phyloP scores from a whole-genome alignment of 2,329 filamentous ascomycete species.

The Talaromyces rugulosus region DNA sequence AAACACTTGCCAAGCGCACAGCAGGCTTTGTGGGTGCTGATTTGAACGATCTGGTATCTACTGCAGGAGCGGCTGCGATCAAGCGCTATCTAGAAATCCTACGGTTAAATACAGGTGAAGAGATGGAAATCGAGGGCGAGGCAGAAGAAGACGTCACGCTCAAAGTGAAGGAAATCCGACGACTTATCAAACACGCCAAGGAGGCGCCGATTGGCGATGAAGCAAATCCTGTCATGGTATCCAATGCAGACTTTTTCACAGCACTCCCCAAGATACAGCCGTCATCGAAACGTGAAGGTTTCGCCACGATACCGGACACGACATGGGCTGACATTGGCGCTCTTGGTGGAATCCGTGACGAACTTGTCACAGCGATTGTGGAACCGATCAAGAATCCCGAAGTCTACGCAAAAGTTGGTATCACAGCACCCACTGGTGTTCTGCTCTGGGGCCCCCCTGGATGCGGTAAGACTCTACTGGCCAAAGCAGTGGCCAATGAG shows the following conservation, averaged over 20 bases:
- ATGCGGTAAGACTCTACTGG: constrained; percentile 93
- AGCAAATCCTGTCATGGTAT: constrained; percentile 53
- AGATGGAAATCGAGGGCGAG: constrained; percentile 51
- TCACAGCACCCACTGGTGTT: constrained; percentile 77
- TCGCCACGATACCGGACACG: constrained; percentile 87
- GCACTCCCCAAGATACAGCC: constrained; percentile 74
- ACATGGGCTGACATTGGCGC: constrained; percentile 93
- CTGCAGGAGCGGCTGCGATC: constrained; percentile 62
- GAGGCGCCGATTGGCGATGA: constrained; percentile 51
- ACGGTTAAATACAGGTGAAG: constrained; percentile 39
- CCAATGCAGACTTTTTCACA: constrained; percentile 65
- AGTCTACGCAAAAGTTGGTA: constrained; percentile 70
- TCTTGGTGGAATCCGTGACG: constrained; percentile 70
- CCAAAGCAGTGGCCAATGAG: constrained; percentile 93
- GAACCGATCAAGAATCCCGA: constrained; percentile 81
- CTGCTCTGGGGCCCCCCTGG: constrained; percentile 95
- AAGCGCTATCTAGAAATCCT: constrained; percentile 55
- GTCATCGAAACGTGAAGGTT: constrained; percentile 86
- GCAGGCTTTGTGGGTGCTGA: constrained; percentile 93
- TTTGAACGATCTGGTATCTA: constrained; percentile 66
- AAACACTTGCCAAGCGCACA: constrained; percentile 71
- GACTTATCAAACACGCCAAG: constrained; percentile 53
- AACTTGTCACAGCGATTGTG: constrained; percentile 81
- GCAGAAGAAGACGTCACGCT: constrained; percentile 28
- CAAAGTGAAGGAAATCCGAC: constrained; percentile 44